Evolutionary conservation across 495 filamentous ascomycete genomes (phyloP), one percentile per base, ranked within the genome.

Genomic region (Hypoxylon fuscum): DNA sequence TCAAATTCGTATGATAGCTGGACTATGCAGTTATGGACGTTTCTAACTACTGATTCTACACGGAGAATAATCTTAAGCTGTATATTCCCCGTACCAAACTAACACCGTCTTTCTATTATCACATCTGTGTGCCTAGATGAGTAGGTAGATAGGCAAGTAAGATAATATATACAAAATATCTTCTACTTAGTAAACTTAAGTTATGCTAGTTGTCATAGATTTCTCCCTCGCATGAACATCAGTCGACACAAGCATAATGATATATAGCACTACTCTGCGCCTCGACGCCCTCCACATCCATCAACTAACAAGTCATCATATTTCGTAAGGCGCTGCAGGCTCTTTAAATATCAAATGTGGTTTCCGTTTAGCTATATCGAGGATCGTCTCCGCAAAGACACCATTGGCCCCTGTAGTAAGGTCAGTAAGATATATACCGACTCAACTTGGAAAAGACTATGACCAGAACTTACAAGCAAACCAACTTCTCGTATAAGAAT

Each of bases 381-480:
- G 76, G 45, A 99, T 90, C 4, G 93, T 96, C 77, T 96, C 90
- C 10, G 94, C 90, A 75, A 96, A 98, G 25, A 99, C 92, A 0
- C 91, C 93, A 66, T 98, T 98, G 14, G 95, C 95, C 95, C 76
- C 72, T 76, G 45, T 49, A 10, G 43, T 10, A 34, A 47, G 37
- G 38, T 70, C 47, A 72, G 63, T 25, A 43, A 21, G 5, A 7
- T 40, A 5, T 34, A 35, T 22, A 0, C 1, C n/a, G 3, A 29
- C 20, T 9, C 11, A 18, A 5, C 9, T 1, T 17, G 10, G 12
- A 17, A 25, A 1, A 3, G 1, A 29, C 23, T 23, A 15, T 9
- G 41, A 37, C 46, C 6, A 23, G 32, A 41, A 62, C 74, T 70
- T 70, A 77, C 94, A 98, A 10, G 95, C 91, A 72, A 98, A 98